These are phyloP conservation scores for Raphanus sativus DNA, from an alignment of 345 rosid genomes.

Conservation along the genomic window DNA sequence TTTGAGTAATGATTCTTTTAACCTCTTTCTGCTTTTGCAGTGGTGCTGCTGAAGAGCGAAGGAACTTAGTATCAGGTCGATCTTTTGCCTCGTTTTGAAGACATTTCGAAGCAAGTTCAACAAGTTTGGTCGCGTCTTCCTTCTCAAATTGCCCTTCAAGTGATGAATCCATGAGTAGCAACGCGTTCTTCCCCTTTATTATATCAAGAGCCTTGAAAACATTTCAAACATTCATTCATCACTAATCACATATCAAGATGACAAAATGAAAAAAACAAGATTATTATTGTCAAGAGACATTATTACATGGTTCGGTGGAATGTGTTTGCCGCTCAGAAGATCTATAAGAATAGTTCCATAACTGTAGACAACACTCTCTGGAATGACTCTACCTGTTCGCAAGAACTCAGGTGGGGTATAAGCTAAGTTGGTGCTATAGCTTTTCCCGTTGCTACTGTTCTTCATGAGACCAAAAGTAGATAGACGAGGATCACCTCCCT, in stretches of 20 bases:
- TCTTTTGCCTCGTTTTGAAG: conserved; percentile 42
- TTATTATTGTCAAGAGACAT: conserved; percentile 14
- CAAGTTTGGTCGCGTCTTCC: conserved; percentile 25
- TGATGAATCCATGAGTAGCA: conserved; percentile 37
- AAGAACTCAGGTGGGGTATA: conserved; percentile 90
- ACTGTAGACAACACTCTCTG: conserved; percentile 45
- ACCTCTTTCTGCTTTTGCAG: conserved; percentile 35
- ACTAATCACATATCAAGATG: not conserved
- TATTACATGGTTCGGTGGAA: conserved; percentile 61
- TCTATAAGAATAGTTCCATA: conserved; percentile 42
- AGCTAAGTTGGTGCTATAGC: conserved; percentile 89
- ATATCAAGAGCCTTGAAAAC: conserved; percentile 34
- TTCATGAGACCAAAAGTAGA: conserved; percentile 91
- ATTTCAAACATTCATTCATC: not conserved
- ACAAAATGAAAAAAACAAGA: not conserved
- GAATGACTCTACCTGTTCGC: conserved; percentile 56
- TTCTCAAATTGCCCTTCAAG: conserved; percentile 25
- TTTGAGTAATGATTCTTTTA: not conserved
- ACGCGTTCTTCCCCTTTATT: conserved; percentile 15
- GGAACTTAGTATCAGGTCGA: conserved; percentile 35
- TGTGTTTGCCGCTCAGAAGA: conserved; percentile 72
- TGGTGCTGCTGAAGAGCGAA: conserved; percentile 12
- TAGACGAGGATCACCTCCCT: conserved; percentile 76
- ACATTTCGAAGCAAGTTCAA: conserved; percentile 38
- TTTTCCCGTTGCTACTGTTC: conserved; percentile 62